phyloP scores from a whole-genome alignment of 352 stramenopile genomes.

The Peronosclerospora sorghi region DNA sequence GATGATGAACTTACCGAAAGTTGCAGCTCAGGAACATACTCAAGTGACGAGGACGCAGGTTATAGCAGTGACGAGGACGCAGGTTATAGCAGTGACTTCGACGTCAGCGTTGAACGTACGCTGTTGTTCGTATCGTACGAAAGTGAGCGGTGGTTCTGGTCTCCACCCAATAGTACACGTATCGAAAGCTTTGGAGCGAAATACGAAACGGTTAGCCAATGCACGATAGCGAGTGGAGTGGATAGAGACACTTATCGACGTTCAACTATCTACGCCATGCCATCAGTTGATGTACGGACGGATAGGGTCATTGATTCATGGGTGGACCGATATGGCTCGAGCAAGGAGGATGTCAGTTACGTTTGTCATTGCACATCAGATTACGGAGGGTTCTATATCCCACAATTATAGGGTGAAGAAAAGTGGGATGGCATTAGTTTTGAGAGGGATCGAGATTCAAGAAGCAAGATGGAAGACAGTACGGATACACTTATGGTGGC shows the following conservation, averaged over 20 bases:
- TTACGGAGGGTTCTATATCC: constrained; percentile 19
- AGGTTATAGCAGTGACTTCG: too few relatives aligned
- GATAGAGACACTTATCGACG: constrained; percentile 5
- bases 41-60: constrained; percentile 14
- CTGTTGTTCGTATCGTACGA: constrained; percentile 5
- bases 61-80: constrained; percentile 12
- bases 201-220: constrained; percentile 15
- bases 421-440: too few relatives aligned
- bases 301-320: constrained; percentile 13
- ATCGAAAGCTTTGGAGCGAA: constrained; percentile 12
- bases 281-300: constrained; percentile 11
- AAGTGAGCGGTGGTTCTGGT: constrained; percentile 20
- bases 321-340: constrained; percentile 19
- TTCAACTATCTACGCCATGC: constrained; percentile 22
- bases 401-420: constrained; percentile 8
- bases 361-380: constrained; percentile 8
- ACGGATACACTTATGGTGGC: too few relatives aligned
- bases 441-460: too few relatives aligned
- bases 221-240: not conserved
- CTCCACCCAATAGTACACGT: constrained; percentile 3
- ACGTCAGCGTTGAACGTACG: not conserved
- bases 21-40: constrained; percentile 19
- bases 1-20: constrained; percentile 19
- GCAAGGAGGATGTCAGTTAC: constrained; percentile 15
- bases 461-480: not conserved